phyloP scores from a whole-genome alignment of 2,329 filamentous ascomycete genomes.

The Sarocladium kiliense region DNA sequence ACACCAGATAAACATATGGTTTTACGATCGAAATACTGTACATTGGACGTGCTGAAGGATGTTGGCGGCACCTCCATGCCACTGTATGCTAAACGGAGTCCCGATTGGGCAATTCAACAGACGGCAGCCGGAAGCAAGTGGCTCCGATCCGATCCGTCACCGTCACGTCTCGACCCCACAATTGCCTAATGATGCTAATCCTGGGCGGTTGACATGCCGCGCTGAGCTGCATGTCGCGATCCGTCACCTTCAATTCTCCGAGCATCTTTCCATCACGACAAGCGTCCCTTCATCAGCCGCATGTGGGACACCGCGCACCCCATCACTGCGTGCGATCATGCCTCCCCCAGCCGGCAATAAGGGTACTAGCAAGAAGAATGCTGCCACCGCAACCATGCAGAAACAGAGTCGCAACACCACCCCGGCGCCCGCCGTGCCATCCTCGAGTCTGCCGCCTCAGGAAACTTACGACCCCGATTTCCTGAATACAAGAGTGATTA shows the following conservation, averaged over 20 bases:
- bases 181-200: neutral
- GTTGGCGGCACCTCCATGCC: too few relatives aligned
- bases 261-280: neutral
- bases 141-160: neutral
- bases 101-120: neutral
- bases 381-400: slow-evolving; percentile 45
- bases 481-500: slow-evolving; percentile 57
- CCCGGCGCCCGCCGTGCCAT: slow-evolving; percentile 38
- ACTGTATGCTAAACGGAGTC: neutral
- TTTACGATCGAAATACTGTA: too few relatives aligned
- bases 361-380: slow-evolving; percentile 60
- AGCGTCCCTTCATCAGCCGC: slow-evolving; percentile 1
- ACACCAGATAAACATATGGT: too few relatives aligned
- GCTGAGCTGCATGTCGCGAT: slow-evolving; percentile 8
- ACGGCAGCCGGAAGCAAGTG: neutral
- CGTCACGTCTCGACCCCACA: neutral
- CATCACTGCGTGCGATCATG: slow-evolving; percentile 35
- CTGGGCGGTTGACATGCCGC: neutral
- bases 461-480: slow-evolving; percentile 58
- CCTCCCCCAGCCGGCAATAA: slow-evolving; percentile 55
- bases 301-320: neutral
- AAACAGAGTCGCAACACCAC: slow-evolving; percentile 77
- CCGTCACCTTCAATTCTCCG: neutral
- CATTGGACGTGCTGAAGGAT: too few relatives aligned
- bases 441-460: slow-evolving; percentile 47